Conservation (phyloP, 139 green algal genomes). For the Yamagishiella unicocca region DNA sequence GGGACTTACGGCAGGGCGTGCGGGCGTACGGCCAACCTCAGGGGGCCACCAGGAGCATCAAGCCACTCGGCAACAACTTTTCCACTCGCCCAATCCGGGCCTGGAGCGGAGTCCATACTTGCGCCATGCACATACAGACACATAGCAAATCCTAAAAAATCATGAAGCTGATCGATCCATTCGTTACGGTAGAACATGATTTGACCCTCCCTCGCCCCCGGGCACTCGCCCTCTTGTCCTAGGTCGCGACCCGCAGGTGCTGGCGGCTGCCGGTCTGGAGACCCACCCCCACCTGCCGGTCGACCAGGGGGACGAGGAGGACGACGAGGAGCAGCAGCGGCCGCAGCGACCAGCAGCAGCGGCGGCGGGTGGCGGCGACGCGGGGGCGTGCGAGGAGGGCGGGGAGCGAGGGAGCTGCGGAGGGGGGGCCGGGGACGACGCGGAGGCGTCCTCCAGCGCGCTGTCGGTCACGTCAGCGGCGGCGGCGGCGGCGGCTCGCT, state of each 20-base stretch:
- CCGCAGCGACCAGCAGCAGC: background rate
- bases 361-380: background rate
- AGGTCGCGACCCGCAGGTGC: constrained; percentile 45
- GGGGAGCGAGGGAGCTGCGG: background rate
- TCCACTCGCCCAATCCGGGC: too few species aligned
- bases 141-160: too few species aligned
- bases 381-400: background rate
- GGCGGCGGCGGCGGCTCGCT: background rate
- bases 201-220: background rate
- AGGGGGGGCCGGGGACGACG: background rate
- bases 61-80: too few species aligned
- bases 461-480: background rate
- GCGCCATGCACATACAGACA: too few species aligned
- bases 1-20: too few species aligned
- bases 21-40: too few species aligned
- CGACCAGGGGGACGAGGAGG: background rate
- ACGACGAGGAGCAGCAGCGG: constrained; percentile 16
- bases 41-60: too few species aligned
- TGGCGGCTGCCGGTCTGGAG: constrained; percentile 1
- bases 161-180: too few species aligned
- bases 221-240: background rate
- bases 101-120: too few species aligned
- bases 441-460: constrained; percentile 20
- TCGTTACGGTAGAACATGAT: too few species aligned
- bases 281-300: constrained; percentile 4